Evolutionary conservation across 345 rosid species (phyloP).

Genomic region (Ceriops zippeliana): DNA sequence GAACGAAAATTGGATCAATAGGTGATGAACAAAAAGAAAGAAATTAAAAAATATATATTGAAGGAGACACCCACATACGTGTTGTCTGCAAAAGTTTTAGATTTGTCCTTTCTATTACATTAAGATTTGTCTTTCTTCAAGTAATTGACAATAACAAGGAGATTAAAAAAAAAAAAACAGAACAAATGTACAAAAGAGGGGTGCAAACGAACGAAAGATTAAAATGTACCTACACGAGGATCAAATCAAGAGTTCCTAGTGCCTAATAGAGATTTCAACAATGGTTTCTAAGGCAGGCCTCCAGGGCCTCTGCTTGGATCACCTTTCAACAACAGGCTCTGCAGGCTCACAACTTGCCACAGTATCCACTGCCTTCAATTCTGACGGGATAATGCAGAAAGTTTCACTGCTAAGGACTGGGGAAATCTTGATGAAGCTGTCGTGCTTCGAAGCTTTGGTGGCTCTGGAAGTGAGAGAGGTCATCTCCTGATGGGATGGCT

Average conservation of each 20-base stretch:
- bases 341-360: not conserved
- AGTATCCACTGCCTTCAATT: not conserved
- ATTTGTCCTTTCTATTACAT: no score
- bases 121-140: no score
- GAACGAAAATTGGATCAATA: no score
- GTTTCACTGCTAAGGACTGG: slow-evolving; percentile 29
- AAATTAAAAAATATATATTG: no score
- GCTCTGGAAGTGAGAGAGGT: slow-evolving; percentile 31
- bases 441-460: slow-evolving; percentile 35
- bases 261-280: slow-evolving; percentile 30
- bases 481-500: slow-evolving; percentile 45
- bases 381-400: slow-evolving; percentile 37
- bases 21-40: no score
- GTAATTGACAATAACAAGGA: no score
- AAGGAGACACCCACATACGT: no score
- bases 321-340: slow-evolving; percentile 16
- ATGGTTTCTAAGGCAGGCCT: slow-evolving; percentile 57
- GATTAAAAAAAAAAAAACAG: no score
- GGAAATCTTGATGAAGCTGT: slow-evolving; percentile 37
- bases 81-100: no score
- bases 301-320: slow-evolving; percentile 52
- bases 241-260: not conserved
- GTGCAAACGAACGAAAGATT: no score
- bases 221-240: no score
- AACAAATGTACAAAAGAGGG: no score